phyloP scores from a whole-genome alignment of 2,329 filamentous ascomycete species.

The Raffaelea albimanens region DNA sequence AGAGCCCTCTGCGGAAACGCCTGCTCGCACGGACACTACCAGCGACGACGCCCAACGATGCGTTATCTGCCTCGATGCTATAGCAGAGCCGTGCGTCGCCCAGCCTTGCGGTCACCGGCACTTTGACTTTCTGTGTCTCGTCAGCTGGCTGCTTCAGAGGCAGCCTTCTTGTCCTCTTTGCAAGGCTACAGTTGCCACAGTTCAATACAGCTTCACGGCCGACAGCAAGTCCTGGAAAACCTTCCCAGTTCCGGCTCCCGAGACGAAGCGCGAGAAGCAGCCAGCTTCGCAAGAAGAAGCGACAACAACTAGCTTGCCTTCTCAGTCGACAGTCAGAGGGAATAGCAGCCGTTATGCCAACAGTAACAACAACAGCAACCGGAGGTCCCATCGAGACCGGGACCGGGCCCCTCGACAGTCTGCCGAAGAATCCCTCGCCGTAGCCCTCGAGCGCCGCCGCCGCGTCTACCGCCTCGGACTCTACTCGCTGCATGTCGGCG shows the following conservation, averaged over 20 bases:
- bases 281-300: not conserved
- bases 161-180: slow-evolving; percentile 71
- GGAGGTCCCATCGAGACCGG: too few species aligned
- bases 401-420: too few species aligned
- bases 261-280: not conserved
- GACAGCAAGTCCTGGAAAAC: slow-evolving; percentile 41
- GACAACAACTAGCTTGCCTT: not conserved
- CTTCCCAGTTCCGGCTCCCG: slow-evolving; percentile 35
- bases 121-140: slow-evolving; percentile 79
- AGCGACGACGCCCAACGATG: slow-evolving; percentile 41
- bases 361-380: too few species aligned
- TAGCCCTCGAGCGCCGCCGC: slow-evolving; percentile 49
- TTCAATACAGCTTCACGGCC: slow-evolving; percentile 55
- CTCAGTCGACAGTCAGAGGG: slow-evolving; percentile 1
- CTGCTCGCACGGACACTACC: slow-evolving; percentile 3
- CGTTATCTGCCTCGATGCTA: slow-evolving; percentile 75
- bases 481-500: slow-evolving; percentile 74
- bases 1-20: too few species aligned
- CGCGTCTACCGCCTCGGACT: slow-evolving; percentile 63
- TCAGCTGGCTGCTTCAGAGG: slow-evolving; percentile 66
- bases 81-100: slow-evolving; percentile 63
- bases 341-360: too few species aligned
- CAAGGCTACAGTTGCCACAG: slow-evolving; percentile 43
- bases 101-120: slow-evolving; percentile 69
- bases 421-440: slow-evolving; percentile 14